phyloP scores from a whole-genome alignment of 768 basidiomycete genomes.

The Ramaria sp. region DNA sequence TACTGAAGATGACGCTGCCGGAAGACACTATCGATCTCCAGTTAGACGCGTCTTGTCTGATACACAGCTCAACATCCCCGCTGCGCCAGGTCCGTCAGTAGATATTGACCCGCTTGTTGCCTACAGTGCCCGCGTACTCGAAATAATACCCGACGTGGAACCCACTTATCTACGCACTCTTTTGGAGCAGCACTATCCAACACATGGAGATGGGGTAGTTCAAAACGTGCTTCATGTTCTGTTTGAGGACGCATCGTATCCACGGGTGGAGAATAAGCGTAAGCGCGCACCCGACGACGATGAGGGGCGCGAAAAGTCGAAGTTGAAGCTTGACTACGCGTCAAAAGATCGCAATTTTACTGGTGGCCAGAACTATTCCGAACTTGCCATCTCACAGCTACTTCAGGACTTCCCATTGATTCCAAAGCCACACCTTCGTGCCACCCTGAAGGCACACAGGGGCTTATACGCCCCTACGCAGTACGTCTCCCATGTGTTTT shows the following conservation, averaged over 20 bases:
- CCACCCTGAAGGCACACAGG: constrained; percentile 26
- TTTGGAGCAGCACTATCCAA: constrained; percentile 31
- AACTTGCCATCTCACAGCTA: constrained; percentile 45
- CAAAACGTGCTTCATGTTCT: constrained; percentile 48
- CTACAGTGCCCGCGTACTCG: constrained; percentile 41
- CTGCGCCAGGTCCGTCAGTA: background rate
- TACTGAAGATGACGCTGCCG: background rate
- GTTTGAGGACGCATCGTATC: constrained; percentile 53
- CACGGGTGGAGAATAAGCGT: constrained; percentile 31
- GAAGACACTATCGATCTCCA: background rate
- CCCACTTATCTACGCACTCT: constrained; percentile 42
- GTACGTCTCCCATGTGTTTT: constrained; percentile 20
- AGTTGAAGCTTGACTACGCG: constrained; percentile 43
- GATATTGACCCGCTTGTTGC: constrained; percentile 11
- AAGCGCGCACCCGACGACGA: constrained; percentile 22
- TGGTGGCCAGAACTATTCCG: constrained; percentile 35
- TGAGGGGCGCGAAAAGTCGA: constrained; percentile 17
- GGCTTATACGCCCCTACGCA: constrained; percentile 59
- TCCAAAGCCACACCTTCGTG: constrained; percentile 43
- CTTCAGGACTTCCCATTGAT: constrained; percentile 46
- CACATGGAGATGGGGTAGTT: constrained; percentile 28
- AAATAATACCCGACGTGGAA: constrained; percentile 62
- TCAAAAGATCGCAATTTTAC: constrained; percentile 31
- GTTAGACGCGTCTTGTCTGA: background rate
- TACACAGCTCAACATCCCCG: background rate